Conservation (phyloP, 805 yeast genomes). For the Lipomyces yamadae region DNA sequence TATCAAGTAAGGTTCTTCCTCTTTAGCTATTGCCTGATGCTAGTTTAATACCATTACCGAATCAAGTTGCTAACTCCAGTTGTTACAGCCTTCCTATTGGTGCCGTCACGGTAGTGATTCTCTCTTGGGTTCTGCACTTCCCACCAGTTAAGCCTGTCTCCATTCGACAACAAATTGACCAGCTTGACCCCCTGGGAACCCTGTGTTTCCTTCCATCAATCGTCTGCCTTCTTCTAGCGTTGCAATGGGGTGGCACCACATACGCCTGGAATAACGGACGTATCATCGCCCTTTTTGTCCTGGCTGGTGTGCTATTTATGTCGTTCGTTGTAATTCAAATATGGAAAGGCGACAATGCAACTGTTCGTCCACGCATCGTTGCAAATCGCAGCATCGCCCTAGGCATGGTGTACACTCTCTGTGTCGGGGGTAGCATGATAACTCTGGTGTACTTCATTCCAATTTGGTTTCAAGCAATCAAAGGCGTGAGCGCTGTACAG, state of each 20-base stretch:
- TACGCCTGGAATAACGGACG: slow-evolving; percentile 18
- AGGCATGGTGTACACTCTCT: slow-evolving; percentile 42
- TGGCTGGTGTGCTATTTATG: slow-evolving; percentile 52
- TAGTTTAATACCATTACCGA: too few species aligned
- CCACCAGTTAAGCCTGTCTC: slow-evolving; percentile 1
- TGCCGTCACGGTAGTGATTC: slow-evolving; percentile 43
- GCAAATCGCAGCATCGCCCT: slow-evolving; percentile 46
- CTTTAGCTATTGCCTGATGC: too few species aligned
- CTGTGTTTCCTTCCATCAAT: slow-evolving; percentile 46
- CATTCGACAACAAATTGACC: slow-evolving; percentile 47
- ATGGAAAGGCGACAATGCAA: slow-evolving; percentile 55
- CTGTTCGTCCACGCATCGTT: slow-evolving; percentile 57
- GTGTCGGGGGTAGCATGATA: slow-evolving; percentile 36
- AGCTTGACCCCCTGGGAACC: slow-evolving; percentile 52
- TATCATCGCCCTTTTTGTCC: slow-evolving; percentile 12
- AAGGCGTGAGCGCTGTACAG: slow-evolving; percentile 46
- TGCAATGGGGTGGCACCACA: slow-evolving; percentile 15
- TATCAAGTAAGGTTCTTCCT: slow-evolving; percentile 36
- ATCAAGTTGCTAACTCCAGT: neutral
- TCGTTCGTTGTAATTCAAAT: slow-evolving; percentile 57
- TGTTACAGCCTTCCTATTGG: slow-evolving; percentile 46
- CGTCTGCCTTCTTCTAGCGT: slow-evolving; percentile 44
- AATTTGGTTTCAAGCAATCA: slow-evolving; percentile 5
- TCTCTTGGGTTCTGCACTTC: slow-evolving; percentile 37
- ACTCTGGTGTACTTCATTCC: slow-evolving; percentile 2